Base-by-base conservation (phyloP, 2,329 filamentous ascomycete species). In the Pseudogymnoascus sp. region DNA sequence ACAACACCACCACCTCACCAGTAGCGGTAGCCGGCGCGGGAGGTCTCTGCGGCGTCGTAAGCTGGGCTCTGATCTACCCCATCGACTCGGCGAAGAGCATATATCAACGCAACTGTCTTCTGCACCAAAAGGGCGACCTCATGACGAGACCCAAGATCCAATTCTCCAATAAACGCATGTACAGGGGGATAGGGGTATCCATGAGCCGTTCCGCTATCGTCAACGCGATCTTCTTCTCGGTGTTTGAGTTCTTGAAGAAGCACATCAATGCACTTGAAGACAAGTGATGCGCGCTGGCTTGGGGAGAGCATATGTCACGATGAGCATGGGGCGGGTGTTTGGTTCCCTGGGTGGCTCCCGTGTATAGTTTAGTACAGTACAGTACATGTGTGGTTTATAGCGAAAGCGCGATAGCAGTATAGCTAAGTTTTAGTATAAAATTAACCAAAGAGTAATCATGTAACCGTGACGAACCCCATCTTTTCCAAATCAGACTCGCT, bases 191-290 rank as follows among this genome's bases (percentile, higher is more conserved):
- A 2, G 89, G 87, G 21, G 90, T 95, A 25, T 93, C 89, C 38
- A 93, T 95, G 86, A 83, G 85, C 68, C 86, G 91, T 63, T 93
- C 90, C 11, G 92, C 89, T 70, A 81, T 91, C 61, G 87, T 95
- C 69, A 96, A 96, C 73, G 90, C 90, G 68, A 89, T 96, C 70
- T 96, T 96, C 81, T 96, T 96, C 78, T 92, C 89, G 46, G 89
- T 87, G 40, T 96, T 95, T 73, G 91, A 96, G 76, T 87, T 91
- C 70, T 83, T 90, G 70, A 95, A 95, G 78, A 88, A 87, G 73
- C 80, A 81, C 67, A 71, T 74, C 44, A 73, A 74, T 69, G 68
- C 69, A 50, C 63, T 74, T 50, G 71, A 73, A 50, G 70, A 72
- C 60, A 72, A 62, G 23, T 63, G 42, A 62, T 16, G 14, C 14